Base-by-base conservation (phyloP, 768 basidiomycete genomes). In the Xerocomus potaroensis region DNA sequence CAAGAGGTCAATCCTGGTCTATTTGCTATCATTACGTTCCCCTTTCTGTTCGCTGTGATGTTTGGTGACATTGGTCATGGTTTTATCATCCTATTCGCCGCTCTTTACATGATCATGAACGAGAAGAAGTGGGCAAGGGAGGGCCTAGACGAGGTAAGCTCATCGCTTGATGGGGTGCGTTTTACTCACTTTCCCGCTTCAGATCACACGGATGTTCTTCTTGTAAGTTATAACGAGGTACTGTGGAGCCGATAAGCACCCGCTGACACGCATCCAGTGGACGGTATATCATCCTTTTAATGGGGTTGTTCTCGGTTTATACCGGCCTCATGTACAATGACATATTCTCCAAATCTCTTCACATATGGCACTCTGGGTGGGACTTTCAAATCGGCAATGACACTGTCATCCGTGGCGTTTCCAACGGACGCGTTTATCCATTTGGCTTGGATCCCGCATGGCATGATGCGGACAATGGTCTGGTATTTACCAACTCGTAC, bases 61-160 rank as follows among this genome's bases (percentile, higher is more conserved):
- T 99, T 99, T 63, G 96, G 96, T 59, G 96, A 99, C 68, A 89
- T 98, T 61, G 96, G 96, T 3, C 96, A 99, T 69, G 96, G 92
- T 24, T 72, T 80, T 50, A 82, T 98, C 60, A 87, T 90, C 57
- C 76, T 87, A 53, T 60, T 77, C 33, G 80, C 84, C 15, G 95
- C 91, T 3, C 47, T 84, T 2, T 82, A 79, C 48, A 92, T 98
- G 90, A 91, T 97, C 62, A 45, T 86, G 45, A 73, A 78, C n/a
- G 96, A 99, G 70, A 81, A 77, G 67, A 83, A 79, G 60, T 75
- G 91, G 61, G 83, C 77, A 4, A 88, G 83, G 61, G 69, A 69
- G 15, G 82, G 84, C 53, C 72, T 93, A 19, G 87, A 79, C 57
- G 93, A 91, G 71, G 84, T 83, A 48, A 54, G 77, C 64, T 31